Base-by-base conservation (phyloP, 805 yeast species). In the Yarrowia keelungensis region DNA sequence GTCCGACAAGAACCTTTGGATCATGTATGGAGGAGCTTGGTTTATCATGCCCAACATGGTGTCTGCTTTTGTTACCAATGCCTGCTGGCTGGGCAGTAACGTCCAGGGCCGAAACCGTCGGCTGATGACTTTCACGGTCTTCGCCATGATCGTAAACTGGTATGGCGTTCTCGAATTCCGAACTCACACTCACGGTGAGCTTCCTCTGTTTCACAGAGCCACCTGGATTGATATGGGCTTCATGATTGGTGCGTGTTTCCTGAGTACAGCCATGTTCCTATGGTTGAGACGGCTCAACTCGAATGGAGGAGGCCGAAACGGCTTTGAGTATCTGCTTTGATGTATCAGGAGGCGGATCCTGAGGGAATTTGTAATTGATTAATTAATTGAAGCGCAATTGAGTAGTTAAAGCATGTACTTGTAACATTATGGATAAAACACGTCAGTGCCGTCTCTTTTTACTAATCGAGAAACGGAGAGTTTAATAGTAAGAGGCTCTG, bases 71-170 rank as follows among this genome's bases (percentile, higher is more conserved):
- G 59, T 53, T 3, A 38, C 59, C 11, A 38, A 8, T 14, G 45
- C 45, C 35, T 53, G 43, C 36, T 53, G 59, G 59, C 16, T 53
- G 45, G 59, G 45, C 14, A 53, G 45, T 8, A 39, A 53, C 8
- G 35, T 53, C 8, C 59, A 39, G 45, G 59, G 59, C 5, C 15
- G 59, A 22, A 53, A 53, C 35, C 43, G 59, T 5, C 59, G 59
- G 12, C 45, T 53, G 14, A 53, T 39, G 59, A 39, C 36, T 8
- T 53, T 53, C 36, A 53, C 59, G 10, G 35, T 53, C 26, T 53
- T 53, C 14, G 59, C 45, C 12, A 53, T 53, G 59, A 53, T 53
- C 14, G 59, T 39, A 11, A 53, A 53, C 59, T 53, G 59, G 59
- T 53, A 39, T 14, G 59, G 59, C 2, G 59, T 38, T 2, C 35